Evolutionary conservation across 2,329 filamentous ascomycete species (phyloP), one percentile per base, ranked within the genome.

Genomic region (Sphaerostilbella broomeana): DNA sequence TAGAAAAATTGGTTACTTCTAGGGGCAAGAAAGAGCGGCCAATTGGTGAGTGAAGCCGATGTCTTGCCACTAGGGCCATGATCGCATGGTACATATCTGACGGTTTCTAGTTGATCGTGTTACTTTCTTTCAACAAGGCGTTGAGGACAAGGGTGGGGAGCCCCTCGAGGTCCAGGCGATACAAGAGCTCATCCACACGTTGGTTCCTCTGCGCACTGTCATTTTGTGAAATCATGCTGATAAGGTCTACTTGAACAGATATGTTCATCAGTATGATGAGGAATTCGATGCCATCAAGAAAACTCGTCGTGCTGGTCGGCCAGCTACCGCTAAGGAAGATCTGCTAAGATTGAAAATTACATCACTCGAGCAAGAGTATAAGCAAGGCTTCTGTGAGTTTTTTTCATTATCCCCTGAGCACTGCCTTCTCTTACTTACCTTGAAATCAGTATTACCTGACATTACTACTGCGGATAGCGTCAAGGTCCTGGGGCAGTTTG

Each of bases 301-400:
- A 51, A 68, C 78, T 19, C 78, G 86, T 8, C 78, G 90, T 30
- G 71, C 87, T 17, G 90, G 90, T 12, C 75, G 90, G 37, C 88
- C 90, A 7, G 72, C 87, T 13, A 85, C 73, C 54, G 78, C 79
- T 16, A 81, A 77, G 44, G 87, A 95, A 59, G 85, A 89, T 49
- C 66, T 86, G 15, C 67, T 97, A 26, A 81, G 79, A 58, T 72
- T 86, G 53, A 82, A 79, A 48, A 80, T 85, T 39, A 72, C 75
- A 11, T 67, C 66, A 2, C 83, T 95, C 47, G 72, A 82, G 55
- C 83, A 83, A 51, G 92, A 98, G 66, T 86, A 85, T 49, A 75
- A 81, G 47, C 79, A 79, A 38, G 92, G 92, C 0, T 94, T 95
- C 55, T 84, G 85, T 86, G 50, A 51, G 77, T 67, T 18, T 5